Evolutionary conservation across 176 grass and related monocot genomes (phyloP).

Genomic region (Phyllostachys edulis): DNA sequence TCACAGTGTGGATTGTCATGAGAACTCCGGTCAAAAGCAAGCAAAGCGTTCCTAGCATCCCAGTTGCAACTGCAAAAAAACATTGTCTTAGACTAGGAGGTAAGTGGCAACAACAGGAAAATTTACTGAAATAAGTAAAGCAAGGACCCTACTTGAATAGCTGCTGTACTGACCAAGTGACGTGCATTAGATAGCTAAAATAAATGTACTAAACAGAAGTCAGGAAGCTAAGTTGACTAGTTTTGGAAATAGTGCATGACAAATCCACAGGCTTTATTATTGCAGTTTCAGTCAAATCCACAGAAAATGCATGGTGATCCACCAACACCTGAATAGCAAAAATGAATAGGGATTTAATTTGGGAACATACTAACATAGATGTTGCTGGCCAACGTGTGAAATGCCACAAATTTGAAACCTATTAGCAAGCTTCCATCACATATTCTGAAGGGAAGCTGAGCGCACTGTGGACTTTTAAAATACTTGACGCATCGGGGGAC

Average conservation of each 20-base stretch:
- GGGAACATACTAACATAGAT: neutral
- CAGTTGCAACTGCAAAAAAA: conserved; percentile 66
- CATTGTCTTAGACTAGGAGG: neutral
- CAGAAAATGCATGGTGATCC: neutral
- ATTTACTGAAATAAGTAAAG: neutral
- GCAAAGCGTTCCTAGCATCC: conserved; percentile 68
- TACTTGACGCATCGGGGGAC: neutral
- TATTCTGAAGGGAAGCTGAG: neutral
- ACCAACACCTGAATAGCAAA: neutral
- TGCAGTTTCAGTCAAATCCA: neutral
- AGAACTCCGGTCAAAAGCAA: conserved; percentile 58
- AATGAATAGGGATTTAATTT: neutral
- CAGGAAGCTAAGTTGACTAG: neutral
- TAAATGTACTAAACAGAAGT: neutral
- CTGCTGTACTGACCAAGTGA: neutral
- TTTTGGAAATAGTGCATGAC: no score
- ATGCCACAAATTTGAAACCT: no score
- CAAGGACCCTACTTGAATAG: neutral
- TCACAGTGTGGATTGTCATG: conserved; percentile 36
- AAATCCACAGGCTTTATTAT: no score
- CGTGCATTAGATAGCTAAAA: neutral
- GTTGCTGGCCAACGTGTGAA: no score
- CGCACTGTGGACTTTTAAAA: neutral
- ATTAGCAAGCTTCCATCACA: neutral
- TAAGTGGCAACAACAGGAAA: neutral